A percentile compares a stretch with the other conserved stretches of the same genome.
Evolutionary conservation across 2,329 filamentous ascomycete genomes (phyloP).

Genomic region (Lasiodiplodia hormozganensis): DNA sequence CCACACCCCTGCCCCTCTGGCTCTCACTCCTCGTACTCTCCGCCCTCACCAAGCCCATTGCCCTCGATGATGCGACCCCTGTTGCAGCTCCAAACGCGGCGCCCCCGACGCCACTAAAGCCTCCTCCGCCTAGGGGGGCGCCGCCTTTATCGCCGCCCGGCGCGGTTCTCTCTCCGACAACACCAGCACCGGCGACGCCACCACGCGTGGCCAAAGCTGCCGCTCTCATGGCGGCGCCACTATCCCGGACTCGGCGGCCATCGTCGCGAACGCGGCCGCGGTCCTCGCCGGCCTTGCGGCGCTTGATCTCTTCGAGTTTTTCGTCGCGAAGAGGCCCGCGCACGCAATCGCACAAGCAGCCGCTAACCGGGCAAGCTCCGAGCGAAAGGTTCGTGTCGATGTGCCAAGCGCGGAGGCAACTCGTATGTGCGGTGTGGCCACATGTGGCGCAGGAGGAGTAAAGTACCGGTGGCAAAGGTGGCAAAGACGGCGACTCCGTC

Average conservation of each 20-base stretch:
- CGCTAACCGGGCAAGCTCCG: slow-evolving; percentile 64
- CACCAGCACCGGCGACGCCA: background rate
- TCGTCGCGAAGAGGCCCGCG: slow-evolving; percentile 52
- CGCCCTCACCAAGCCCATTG: background rate
- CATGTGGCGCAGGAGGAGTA: slow-evolving; percentile 67
- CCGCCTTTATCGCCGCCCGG: background rate
- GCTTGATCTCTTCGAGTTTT: slow-evolving; percentile 36
- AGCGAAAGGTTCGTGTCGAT: slow-evolving; percentile 49
- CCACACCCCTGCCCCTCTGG: slow-evolving; percentile 10
- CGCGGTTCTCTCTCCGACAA: slow-evolving; percentile 2
- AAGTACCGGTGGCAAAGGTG: slow-evolving; percentile 44
- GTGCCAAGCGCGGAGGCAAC: slow-evolving; percentile 65
- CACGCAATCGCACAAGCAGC: slow-evolving; percentile 67
- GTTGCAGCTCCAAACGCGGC: slow-evolving; percentile 1
- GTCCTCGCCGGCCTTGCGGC: slow-evolving; percentile 44
- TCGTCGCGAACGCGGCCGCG: slow-evolving; percentile 48
- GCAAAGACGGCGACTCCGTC: background rate
- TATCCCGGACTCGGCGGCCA: slow-evolving; percentile 52
- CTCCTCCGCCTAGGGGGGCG: slow-evolving; percentile 3
- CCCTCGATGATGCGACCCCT: background rate
- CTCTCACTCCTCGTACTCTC: slow-evolving; percentile 16
- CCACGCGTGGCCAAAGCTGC: slow-evolving; percentile 17
- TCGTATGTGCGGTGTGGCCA: slow-evolving; percentile 65
- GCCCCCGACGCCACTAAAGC: slow-evolving; percentile 12
- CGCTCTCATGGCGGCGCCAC: slow-evolving; percentile 45